A percentile compares a stretch with the other conserved stretches of the same genome.
Evolutionary conservation across 2,329 filamentous ascomycete genomes (phyloP).

Genomic region (Hymenoscyphus infarciens): DNA sequence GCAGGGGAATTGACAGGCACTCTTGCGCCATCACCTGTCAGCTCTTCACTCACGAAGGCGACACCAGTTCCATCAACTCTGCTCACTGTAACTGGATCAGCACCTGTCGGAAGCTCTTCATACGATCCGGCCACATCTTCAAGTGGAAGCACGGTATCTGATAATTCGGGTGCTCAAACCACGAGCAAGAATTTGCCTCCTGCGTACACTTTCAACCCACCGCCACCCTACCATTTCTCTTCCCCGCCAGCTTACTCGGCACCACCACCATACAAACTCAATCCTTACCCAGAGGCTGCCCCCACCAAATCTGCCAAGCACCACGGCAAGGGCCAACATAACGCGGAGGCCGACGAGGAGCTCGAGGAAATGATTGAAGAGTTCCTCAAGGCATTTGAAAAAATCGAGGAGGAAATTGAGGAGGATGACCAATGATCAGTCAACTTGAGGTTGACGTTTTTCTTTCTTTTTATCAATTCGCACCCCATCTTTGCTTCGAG

Average conservation of each 20-base stretch:
- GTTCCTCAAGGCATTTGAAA: constrained; percentile 2
- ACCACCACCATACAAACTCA: constrained; percentile 1
- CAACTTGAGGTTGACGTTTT: constrained; percentile 2
- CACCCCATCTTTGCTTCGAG: constrained; percentile 1
- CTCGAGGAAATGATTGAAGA: constrained; percentile 8
- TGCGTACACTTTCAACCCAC: background rate
- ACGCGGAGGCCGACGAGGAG: background rate
- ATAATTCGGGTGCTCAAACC: constrained; percentile 8
- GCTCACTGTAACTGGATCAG: constrained; percentile 14
- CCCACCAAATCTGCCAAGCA: constrained; percentile 1
- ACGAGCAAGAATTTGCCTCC: background rate
- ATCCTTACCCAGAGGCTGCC: background rate
- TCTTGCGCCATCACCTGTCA: background rate
- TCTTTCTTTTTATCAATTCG: background rate
- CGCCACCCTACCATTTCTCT: background rate
- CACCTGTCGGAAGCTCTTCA: background rate
- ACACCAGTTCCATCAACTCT: constrained; percentile 18
- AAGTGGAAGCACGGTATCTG: constrained; percentile 2
- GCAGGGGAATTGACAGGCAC: background rate
- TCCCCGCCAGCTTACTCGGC: constrained; percentile 6
- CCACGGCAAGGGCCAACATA: background rate
- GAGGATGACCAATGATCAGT: background rate
- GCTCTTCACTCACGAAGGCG: constrained; percentile 2
- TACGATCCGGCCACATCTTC: constrained; percentile 5
- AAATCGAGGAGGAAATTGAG: background rate